Evolutionary conservation across 345 rosid genomes (phyloP).

Genomic region (Boechera retrofracta): DNA sequence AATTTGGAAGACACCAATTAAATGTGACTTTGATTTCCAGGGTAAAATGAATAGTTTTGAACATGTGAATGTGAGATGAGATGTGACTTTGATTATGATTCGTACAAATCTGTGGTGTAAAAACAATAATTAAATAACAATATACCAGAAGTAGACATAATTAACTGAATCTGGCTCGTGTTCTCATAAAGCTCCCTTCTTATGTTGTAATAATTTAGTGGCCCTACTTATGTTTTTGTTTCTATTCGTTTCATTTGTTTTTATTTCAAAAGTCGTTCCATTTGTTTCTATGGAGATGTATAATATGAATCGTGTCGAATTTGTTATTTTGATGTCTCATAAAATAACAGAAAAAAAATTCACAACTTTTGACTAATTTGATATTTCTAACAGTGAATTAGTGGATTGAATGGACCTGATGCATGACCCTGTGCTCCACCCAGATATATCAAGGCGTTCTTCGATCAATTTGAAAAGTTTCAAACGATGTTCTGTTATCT

Average conservation of each 20-base stretch:
- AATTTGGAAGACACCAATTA: constrained; percentile 23
- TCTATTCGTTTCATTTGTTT: constrained; percentile 21
- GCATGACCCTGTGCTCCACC: constrained; percentile 11
- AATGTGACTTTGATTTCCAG: constrained; percentile 15
- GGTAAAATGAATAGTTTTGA: constrained; percentile 42
- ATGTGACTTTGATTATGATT: constrained; percentile 43
- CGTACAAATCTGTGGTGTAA: constrained; percentile 31
- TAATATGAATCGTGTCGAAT: constrained; percentile 15
- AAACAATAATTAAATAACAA: constrained; percentile 15
- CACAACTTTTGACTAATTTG: constrained; percentile 16
- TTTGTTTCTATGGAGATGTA: constrained; percentile 17
- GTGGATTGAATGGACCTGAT: constrained; percentile 4
- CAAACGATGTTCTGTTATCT: not conserved
- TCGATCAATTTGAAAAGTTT: not conserved
- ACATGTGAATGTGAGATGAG: constrained; percentile 46
- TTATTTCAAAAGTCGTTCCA: constrained; percentile 24
- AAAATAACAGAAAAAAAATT: not conserved
- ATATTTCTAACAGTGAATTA: constrained; percentile 3
- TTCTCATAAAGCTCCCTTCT: constrained; percentile 39
- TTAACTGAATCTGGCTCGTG: constrained; percentile 50
- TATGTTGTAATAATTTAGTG: constrained; percentile 45
- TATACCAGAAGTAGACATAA: constrained; percentile 31
- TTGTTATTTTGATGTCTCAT: constrained; percentile 25
- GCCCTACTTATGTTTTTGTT: constrained; percentile 1
- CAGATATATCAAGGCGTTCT: not conserved